Base-by-base conservation (phyloP, 352 stramenopile species). In the Bremia lactucae region DNA sequence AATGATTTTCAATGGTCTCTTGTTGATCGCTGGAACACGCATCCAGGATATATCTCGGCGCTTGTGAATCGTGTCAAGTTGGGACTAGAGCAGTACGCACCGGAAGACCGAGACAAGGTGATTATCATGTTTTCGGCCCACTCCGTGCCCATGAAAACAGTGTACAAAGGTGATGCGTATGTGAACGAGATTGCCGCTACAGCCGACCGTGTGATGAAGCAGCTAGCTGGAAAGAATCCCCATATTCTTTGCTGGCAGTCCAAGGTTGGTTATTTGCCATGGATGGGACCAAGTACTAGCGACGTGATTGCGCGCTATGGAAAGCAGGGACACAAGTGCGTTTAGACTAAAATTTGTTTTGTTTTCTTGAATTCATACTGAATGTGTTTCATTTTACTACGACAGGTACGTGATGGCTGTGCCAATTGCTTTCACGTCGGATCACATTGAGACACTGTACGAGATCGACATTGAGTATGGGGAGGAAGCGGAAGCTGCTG, bases 401-500 rank as follows among this genome's bases (percentile, higher is more conserved):
- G 42, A 2, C 31, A 84, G 71, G 25, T 86, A 97, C 62, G 65
- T 99, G 25, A 78, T 98, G 21, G 93, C 97, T n/a, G 95, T 98
- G 15, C 96, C 95, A 13, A 97, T 99, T 52, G 94, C 82, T 35
- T 99, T 99, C 68, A 97, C 97, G 18, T 97, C 85, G 37, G 96
- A 99, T 70, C 95, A 99, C 66, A 98, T 99, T 45, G 95, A 99
- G 64, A 99, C 96, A 24, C 79, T 99, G 31, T 97, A 98, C 65
- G 96, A 99, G 67, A 98, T 99, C 59, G 96, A 98, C 73, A 96
- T 98, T 52, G 96, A 99, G 68, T 99, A 99, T 65, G 75, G 82
- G 20, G 92, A 99, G 54, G 72, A 98, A 31, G 96, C 96, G 8
- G 46, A 96, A 35, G 87, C 97, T 40, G 86, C 73, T 48, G 95